phyloP scores from a whole-genome alignment of 176 grass and related monocot species.

The Ananas comosus region DNA sequence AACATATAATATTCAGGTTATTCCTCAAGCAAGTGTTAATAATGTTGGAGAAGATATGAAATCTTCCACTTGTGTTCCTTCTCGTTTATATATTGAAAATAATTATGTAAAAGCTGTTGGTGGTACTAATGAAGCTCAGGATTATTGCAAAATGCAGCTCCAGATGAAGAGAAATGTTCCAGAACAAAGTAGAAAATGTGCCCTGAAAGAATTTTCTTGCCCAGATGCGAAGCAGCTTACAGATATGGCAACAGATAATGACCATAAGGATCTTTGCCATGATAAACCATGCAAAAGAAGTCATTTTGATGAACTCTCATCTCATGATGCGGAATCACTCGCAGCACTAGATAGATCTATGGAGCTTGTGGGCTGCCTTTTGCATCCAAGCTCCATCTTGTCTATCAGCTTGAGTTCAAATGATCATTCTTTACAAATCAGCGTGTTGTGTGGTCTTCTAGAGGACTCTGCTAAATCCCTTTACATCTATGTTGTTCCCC shows the following conservation, averaged over 20 bases:
- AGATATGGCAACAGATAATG: background rate
- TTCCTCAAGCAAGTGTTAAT: background rate
- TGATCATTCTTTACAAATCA: conserved; percentile 41
- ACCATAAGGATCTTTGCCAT: background rate
- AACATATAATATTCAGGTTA: background rate
- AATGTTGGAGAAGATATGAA: background rate
- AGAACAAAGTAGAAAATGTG: background rate
- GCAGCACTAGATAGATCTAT: conserved; percentile 23
- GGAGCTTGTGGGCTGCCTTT: conserved; percentile 44
- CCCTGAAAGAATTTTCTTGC: background rate
- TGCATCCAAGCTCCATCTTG: conserved; percentile 60
- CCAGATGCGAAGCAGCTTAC: background rate
- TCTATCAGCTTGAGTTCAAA: conserved; percentile 53
- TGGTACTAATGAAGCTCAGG: background rate
- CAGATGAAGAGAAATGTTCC: background rate
- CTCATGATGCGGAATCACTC: conserved; percentile 14
- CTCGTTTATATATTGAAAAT: background rate
- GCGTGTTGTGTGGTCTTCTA: conserved; percentile 55
- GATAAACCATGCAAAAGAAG: conserved; percentile 12
- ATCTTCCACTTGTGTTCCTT: conserved; percentile 3
- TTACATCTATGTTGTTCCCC: conserved; percentile 49
- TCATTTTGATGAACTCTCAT: conserved; percentile 16
- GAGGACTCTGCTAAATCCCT: conserved; percentile 46
- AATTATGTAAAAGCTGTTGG: background rate
- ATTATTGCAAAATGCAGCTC: conserved; percentile 2